Evolutionary conservation across 176 grass and related monocot genomes (phyloP).

Genomic region (Thalia dealbata): DNA sequence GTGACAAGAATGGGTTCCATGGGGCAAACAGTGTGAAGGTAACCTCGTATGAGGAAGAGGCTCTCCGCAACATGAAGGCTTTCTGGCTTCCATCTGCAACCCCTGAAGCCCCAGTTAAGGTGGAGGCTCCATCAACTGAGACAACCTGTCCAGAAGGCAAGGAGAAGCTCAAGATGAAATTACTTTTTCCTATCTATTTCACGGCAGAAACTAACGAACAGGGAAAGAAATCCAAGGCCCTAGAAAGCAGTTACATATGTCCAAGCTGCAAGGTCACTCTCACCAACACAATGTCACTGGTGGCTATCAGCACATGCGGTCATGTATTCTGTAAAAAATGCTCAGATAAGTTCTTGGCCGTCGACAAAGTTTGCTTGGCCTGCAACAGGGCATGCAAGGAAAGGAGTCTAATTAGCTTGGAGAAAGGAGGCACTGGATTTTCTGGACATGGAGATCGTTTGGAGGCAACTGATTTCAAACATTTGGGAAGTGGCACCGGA

Average conservation of each 20-base stretch:
- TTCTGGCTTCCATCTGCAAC: conserved; percentile 99
- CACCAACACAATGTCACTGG: conserved; percentile 73
- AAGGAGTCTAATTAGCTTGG: conserved; percentile 66
- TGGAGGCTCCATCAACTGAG: conserved; percentile 50
- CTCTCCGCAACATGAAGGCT: conserved; percentile 93
- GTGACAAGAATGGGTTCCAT: conserved; percentile 74
- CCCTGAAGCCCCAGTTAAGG: conserved; percentile 53
- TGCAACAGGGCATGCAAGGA: conserved; percentile 78
- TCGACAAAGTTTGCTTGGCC: conserved; percentile 58
- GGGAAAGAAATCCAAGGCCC: conserved; percentile 36
- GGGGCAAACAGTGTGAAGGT: conserved; percentile 94
- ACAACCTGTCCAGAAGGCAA: conserved; percentile 79
- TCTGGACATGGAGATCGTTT: conserved; percentile 54
- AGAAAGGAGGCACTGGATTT: conserved; percentile 97
- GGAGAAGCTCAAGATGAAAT: conserved; percentile 87
- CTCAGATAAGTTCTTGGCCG: conserved; percentile 67
- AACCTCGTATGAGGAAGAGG: conserved; percentile 96
- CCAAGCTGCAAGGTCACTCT: conserved; percentile 92
- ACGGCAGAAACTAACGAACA: conserved; percentile 47
- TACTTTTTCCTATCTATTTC: conserved; percentile 64
- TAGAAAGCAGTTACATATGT: conserved; percentile 79
- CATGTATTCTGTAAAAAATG: conserved; percentile 99
- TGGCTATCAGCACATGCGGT: conserved; percentile 64
- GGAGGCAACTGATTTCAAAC: conserved; percentile 77
- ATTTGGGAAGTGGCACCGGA: conserved; percentile 87